Base-by-base conservation (phyloP, 768 basidiomycete species). In the Boletus reticuloceps region DNA sequence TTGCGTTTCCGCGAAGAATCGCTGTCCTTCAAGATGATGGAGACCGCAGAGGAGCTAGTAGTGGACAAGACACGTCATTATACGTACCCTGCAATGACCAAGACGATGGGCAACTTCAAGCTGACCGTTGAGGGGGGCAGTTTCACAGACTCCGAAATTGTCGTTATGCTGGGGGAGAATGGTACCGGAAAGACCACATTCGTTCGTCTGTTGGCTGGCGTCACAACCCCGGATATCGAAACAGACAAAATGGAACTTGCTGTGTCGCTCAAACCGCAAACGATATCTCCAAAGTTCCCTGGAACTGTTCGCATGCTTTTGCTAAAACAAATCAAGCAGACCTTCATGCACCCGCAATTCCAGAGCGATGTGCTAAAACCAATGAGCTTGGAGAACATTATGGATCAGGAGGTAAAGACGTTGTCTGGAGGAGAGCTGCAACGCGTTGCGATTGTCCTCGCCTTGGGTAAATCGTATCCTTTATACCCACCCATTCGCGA, bases 271-370 rank as follows among this genome's bases (percentile, higher is more conserved):
- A 99, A 99, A 77, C 97, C 97, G 2, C 97, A 99, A 77, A 94
- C 94, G 45, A 98, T 98, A 73, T 94, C 94, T 37, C 96, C 96
- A 44, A 96, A 92, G 74, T 98, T 98, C 84, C 88, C 89, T 0
- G 97, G 97, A 59, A 89, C 88, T n/a, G 97, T 99, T 38, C 86
- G 96, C 65, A 90, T 92, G 90, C 77, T 99, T 58, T 75, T 99
- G 54, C 68, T 99, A 48, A 98, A 97, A 77, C 85, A 89, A 73
- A 97, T 98, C 77, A 95, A 96, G 75, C 79, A 82, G 20, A 85
- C 94, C 31, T 98, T 97, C 75, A 96, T 98, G 94, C 94, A 97
- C 71, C 89, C 95, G n/a, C 97, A 98, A 73, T 99, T 99, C 88
- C 91, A 96, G 72, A 91, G 90, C 40, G 97, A 98, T 68, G 97